phyloP scores from a whole-genome alignment of 2,329 filamentous ascomycete genomes.

The Phialophora tarda region DNA sequence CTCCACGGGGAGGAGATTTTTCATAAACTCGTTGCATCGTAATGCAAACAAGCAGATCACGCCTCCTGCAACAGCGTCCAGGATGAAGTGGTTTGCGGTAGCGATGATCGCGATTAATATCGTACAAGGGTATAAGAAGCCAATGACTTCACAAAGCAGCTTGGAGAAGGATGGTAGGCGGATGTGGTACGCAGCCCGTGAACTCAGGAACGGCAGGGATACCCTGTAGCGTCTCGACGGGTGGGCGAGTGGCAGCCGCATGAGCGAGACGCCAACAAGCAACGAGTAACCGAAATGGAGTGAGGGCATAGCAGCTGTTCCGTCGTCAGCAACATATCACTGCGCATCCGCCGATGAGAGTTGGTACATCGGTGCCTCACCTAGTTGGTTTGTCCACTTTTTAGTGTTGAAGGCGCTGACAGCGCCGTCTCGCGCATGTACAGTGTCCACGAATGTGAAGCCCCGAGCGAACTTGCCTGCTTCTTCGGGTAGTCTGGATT shows the following conservation, averaged over 20 bases:
- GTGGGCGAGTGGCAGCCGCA: slow-evolving; percentile 65
- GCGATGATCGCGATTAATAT: slow-evolving; percentile 72
- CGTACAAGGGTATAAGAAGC: slow-evolving; percentile 66
- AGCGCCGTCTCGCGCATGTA: slow-evolving; percentile 59
- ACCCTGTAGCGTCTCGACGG: slow-evolving; percentile 54
- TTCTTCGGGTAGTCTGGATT: slow-evolving; percentile 59
- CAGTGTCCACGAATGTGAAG: slow-evolving; percentile 63
- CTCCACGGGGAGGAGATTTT: slow-evolving; percentile 69
- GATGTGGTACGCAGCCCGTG: slow-evolving; percentile 37
- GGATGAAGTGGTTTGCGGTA: slow-evolving; percentile 73
- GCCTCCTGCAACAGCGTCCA: slow-evolving; percentile 72
- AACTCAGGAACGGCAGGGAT: background rate
- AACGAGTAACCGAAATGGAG: slow-evolving; percentile 53
- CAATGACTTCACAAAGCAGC: slow-evolving; percentile 55
- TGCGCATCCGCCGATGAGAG: slow-evolving; percentile 41
- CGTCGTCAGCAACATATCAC: slow-evolving; percentile 40
- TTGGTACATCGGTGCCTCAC: background rate
- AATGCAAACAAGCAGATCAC: slow-evolving; percentile 68
- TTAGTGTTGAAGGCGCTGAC: slow-evolving; percentile 53
- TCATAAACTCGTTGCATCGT: slow-evolving; percentile 58
- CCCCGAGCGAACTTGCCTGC: slow-evolving; percentile 64
- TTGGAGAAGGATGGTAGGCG: slow-evolving; percentile 58
- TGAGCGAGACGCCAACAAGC: slow-evolving; percentile 55
- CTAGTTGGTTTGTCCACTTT: slow-evolving; percentile 34
- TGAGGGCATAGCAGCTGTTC: slow-evolving; percentile 55